Evolutionary conservation across 306 rosid species (phyloP).

Genomic region (Mucuna pruriens): DNA sequence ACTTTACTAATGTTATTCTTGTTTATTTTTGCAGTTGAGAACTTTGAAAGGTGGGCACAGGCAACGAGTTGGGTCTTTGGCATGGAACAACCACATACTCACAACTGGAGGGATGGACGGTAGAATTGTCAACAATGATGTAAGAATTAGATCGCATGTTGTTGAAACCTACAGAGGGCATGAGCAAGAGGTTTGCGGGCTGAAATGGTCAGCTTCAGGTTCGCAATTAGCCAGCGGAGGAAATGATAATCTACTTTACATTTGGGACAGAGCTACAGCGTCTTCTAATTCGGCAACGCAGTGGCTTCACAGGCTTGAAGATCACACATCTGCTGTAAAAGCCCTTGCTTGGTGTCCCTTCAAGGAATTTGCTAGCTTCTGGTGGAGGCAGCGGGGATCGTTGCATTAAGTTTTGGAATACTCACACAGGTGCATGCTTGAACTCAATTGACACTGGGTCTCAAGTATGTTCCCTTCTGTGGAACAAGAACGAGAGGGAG

Average conservation of each 20-base stretch:
- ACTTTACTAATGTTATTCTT: not conserved
- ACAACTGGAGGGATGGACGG: constrained; percentile 92
- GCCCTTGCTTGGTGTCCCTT: constrained; percentile 96
- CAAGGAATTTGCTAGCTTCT: constrained; percentile 72
- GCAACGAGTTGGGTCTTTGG: constrained; percentile 73
- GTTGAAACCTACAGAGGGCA: constrained; percentile 87
- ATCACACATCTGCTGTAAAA: constrained; percentile 81
- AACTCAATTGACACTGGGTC: constrained; percentile 87
- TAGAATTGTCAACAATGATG: constrained; percentile 72
- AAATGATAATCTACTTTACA: constrained; percentile 74
- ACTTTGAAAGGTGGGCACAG: constrained; percentile 80
- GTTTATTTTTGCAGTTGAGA: constrained; percentile 61
- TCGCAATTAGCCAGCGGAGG: constrained; percentile 90
- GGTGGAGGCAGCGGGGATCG: constrained; percentile 87
- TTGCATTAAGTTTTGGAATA: constrained; percentile 84
- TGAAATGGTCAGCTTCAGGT: constrained; percentile 86
- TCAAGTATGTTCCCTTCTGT: constrained; percentile 76
- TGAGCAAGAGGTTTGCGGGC: constrained; percentile 79
- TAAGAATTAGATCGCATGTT: constrained; percentile 73
- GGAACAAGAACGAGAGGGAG: constrained; percentile 96
- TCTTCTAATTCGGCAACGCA: constrained; percentile 71
- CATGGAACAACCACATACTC: constrained; percentile 85
- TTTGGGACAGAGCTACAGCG: constrained; percentile 73
- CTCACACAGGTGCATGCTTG: constrained; percentile 93
- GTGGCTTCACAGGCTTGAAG: constrained; percentile 87